phyloP scores from a whole-genome alignment of 257 asterid species.

The Jasminum sambac region DNA sequence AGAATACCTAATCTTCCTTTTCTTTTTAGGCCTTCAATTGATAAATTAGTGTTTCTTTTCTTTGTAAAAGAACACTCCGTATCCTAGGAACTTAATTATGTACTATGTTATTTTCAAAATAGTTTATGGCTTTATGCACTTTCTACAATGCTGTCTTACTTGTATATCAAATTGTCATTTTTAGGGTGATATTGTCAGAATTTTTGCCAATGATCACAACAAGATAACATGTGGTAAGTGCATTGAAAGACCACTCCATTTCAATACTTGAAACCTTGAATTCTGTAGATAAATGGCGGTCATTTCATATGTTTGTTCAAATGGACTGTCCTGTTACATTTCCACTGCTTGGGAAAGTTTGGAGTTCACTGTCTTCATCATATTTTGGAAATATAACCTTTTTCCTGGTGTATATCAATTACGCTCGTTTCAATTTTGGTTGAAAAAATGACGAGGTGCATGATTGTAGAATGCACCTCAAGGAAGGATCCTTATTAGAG shows the following conservation, averaged over 20 bases:
- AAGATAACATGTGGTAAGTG: conserved; percentile 95
- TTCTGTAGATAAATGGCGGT: not conserved
- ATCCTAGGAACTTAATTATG: conserved; percentile 6
- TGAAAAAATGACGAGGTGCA: not conserved
- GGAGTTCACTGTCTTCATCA: not conserved
- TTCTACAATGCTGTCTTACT: conserved; percentile 16
- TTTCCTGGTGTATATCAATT: not conserved
- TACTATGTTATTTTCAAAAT: not conserved
- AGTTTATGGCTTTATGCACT: conserved; percentile 5
- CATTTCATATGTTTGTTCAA: conserved; percentile 1
- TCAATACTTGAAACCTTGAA: conserved; percentile 1
- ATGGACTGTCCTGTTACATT: not conserved
- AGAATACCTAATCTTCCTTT: not conserved
- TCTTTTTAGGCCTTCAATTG: not conserved
- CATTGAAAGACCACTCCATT: conserved; percentile 13
- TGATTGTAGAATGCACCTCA: not conserved
- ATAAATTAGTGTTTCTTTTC: not conserved
- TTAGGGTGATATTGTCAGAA: conserved; percentile 93
- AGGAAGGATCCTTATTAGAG: not conserved
- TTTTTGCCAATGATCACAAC: conserved; percentile 90
- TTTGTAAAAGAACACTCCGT: not conserved
- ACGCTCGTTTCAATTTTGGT: not conserved
- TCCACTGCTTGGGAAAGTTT: conserved; percentile 4
- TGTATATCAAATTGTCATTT: conserved; percentile 31
- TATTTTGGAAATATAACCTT: not conserved